Evolutionary conservation across 1,284 basidiomycete species (phyloP).

Genomic region (Sporisorium iseilematis-ciliati): DNA sequence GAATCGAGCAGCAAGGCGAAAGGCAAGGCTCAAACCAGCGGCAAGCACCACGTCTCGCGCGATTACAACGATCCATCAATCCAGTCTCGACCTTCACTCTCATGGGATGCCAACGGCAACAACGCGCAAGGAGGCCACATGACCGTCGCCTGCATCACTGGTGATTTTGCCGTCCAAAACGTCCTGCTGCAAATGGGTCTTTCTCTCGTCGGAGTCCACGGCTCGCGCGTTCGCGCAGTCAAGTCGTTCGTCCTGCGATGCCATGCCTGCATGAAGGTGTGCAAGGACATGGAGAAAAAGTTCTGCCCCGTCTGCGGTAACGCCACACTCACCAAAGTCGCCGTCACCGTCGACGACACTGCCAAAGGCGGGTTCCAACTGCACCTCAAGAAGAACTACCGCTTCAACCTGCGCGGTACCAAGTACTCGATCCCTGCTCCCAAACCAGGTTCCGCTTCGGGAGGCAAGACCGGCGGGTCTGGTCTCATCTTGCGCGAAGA

Average conservation of each 20-base stretch:
- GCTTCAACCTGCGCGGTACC: constrained; percentile 91
- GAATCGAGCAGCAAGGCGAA: constrained; percentile 38
- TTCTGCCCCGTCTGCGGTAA: constrained; percentile 99
- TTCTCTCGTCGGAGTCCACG: constrained; percentile 89
- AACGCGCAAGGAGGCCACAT: constrained; percentile 74
- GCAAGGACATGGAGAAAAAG: constrained; percentile 92
- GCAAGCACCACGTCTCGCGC: constrained; percentile 71
- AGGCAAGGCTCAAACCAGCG: constrained; percentile 6
- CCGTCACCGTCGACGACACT: constrained; percentile 76
- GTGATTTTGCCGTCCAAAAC: constrained; percentile 99
- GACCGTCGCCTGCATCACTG: constrained; percentile 77
- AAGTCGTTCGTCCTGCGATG: constrained; percentile 97
- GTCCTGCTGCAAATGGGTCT: constrained; percentile 95
- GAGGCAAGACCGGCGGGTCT: constrained; percentile 54
- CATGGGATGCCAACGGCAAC: constrained; percentile 40
- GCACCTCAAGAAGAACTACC: constrained; percentile 75
- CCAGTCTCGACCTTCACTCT: constrained; percentile 40
- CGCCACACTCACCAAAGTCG: constrained; percentile 87
- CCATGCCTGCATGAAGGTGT: constrained; percentile 99
- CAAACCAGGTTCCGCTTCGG: constrained; percentile 77
- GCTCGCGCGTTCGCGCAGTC: constrained; percentile 87
- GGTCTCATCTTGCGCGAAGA: constrained; percentile 66
- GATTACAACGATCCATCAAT: constrained; percentile 68
- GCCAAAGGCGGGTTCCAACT: constrained; percentile 57
- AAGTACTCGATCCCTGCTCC: constrained; percentile 93